A percentile compares a stretch with the other conserved stretches of the same genome.
phyloP scores from a whole-genome alignment of 495 filamentous ascomycete species.

The Penicillium mononematosum region DNA sequence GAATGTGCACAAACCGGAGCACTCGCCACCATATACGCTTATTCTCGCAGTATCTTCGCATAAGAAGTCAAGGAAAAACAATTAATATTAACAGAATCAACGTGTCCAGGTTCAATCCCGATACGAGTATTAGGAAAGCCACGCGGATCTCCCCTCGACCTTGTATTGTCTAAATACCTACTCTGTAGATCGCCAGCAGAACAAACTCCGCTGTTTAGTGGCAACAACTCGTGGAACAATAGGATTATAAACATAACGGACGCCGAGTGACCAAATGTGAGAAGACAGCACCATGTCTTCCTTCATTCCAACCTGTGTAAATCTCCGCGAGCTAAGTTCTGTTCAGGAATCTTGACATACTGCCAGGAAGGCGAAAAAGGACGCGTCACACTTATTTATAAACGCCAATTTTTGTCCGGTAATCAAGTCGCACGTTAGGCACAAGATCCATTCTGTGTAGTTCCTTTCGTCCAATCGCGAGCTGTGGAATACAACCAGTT shows the following conservation, averaged over 20 bases:
- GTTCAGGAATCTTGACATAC: constrained; percentile 16
- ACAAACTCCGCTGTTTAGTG: background rate
- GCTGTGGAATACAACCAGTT: background rate
- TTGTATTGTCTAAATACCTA: background rate
- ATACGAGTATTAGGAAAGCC: background rate
- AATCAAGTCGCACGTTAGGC: background rate
- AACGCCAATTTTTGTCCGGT: background rate
- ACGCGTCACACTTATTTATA: constrained; percentile 9
- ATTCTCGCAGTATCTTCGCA: background rate
- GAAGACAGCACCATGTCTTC: background rate
- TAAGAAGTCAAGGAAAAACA: background rate
- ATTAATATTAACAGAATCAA: background rate
- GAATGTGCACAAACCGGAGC: constrained; percentile 19
- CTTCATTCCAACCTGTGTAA: constrained; percentile 9
- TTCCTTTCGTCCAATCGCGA: background rate
- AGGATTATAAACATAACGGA: background rate
- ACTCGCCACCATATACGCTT: background rate
- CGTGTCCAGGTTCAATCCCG: background rate
- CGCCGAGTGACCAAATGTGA: background rate
- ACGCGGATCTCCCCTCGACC: background rate
- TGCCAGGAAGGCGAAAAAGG: background rate
- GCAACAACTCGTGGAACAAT: background rate
- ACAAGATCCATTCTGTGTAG: background rate
- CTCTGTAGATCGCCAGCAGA: background rate
- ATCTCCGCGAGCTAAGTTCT: constrained; percentile 2